These are phyloP conservation scores for Hygrocybe coccinea DNA, from an alignment of 768 basidiomycete genomes.

Conservation along the genomic window DNA sequence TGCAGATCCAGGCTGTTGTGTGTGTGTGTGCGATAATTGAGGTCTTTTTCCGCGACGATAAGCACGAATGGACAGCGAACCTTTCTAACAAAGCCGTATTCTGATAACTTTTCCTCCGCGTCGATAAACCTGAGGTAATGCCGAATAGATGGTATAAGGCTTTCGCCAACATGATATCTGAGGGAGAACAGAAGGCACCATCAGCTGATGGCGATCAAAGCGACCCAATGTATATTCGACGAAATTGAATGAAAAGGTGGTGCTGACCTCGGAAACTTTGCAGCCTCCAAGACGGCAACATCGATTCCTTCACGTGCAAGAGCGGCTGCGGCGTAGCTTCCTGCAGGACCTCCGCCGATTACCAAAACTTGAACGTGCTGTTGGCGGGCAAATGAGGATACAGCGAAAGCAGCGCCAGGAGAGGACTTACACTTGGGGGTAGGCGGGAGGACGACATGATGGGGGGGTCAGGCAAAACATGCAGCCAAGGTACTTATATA, in stretches of 20 bases:
- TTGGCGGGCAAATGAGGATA: too few species aligned
- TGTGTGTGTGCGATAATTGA: too few species aligned
- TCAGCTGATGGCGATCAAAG: too few species aligned
- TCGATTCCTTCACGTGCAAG: conserved; percentile 52
- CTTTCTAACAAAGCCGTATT: conserved; percentile 49
- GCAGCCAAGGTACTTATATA: not conserved
- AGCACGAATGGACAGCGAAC: too few species aligned
- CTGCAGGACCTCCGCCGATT: conserved; percentile 53
- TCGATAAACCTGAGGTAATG: conserved; percentile 56
- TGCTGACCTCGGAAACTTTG: conserved; percentile 47
- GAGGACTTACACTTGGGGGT: not conserved
- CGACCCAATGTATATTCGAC: too few species aligned
- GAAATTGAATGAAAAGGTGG: too few species aligned
- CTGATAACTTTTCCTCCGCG: conserved; percentile 47
- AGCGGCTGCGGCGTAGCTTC: conserved; percentile 52
- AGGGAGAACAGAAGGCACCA: not conserved
- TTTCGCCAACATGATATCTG: conserved; percentile 58
- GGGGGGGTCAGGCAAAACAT: not conserved
- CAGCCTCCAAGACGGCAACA: conserved; percentile 50
- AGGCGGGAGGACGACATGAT: not conserved
- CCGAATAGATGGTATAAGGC: conserved; percentile 56
- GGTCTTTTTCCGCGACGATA: too few species aligned
- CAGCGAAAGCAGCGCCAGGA: conserved; percentile 1
- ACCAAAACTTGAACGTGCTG: conserved; percentile 44
- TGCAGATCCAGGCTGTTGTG: conserved; percentile 52